Evolutionary conservation across 192 early-diverging fungal species (phyloP).

Genomic region (Podila minutissima): DNA sequence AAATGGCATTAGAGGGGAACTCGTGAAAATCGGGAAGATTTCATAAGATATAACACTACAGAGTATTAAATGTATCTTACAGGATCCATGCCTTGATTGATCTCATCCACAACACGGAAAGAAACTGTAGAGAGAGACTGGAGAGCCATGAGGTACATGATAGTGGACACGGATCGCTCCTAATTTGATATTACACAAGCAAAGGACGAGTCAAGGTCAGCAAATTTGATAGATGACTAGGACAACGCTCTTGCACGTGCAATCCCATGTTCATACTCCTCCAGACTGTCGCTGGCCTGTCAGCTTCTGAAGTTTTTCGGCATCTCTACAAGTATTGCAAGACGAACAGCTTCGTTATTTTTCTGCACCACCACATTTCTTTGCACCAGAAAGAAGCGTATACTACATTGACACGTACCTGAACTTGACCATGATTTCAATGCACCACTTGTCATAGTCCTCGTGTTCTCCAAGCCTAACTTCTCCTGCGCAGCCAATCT

Average conservation of each 20-base stretch:
- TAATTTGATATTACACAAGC: constrained; percentile 12
- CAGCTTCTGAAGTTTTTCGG: constrained; percentile 84
- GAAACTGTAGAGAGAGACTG: constrained; percentile 89
- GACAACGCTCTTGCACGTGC: too few relatives aligned
- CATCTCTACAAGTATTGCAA: constrained; percentile 57
- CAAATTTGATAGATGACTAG: too few relatives aligned
- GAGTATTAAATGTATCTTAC: constrained; percentile 2
- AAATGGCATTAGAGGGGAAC: neutral
- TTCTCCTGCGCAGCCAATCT: constrained; percentile 84
- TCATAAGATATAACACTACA: neutral
- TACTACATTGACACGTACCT: constrained; percentile 52
- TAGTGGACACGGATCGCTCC: constrained; percentile 96
- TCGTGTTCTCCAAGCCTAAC: constrained; percentile 73
- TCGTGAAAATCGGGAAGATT: neutral
- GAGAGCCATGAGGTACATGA: constrained; percentile 94
- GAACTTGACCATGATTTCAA: constrained; percentile 96
- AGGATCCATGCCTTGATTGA: constrained; percentile 99
- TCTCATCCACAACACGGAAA: constrained; percentile 99
- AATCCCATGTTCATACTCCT: constrained; percentile 64
- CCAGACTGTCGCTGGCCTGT: constrained; percentile 94
- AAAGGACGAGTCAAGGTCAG: too few relatives aligned
- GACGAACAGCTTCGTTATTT: neutral
- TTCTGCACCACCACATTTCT: too few relatives aligned
- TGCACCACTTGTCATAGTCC: constrained; percentile 92
- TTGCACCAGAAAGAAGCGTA: neutral